These are phyloP conservation scores for Moesziomyces sp. DNA, from an alignment of 1,284 basidiomycete species.

Conservation along the genomic window DNA sequence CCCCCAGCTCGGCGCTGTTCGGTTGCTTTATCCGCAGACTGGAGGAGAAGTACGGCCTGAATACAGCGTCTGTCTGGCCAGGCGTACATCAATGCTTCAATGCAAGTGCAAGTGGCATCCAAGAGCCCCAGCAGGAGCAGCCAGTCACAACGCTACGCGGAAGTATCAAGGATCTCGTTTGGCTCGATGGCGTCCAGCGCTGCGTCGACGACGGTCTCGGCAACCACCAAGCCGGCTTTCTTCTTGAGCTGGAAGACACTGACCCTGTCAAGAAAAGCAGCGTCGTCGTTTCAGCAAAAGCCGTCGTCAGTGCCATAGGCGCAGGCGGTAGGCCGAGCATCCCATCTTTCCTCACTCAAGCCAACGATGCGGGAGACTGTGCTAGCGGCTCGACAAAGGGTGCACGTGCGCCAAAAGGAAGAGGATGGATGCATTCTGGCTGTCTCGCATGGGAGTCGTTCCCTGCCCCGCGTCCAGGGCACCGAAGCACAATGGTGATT, in stretches of 20 bases:
- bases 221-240: constrained; percentile 34
- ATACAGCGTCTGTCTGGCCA: constrained; percentile 21
- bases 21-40: constrained; percentile 49
- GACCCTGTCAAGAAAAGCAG: not conserved
- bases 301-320: constrained; percentile 65
- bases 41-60: constrained; percentile 47
- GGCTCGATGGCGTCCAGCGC: constrained; percentile 31
- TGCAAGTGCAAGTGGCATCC: not conserved
- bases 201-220: constrained; percentile 30
- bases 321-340: constrained; percentile 60
- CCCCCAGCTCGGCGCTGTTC: constrained; percentile 64
- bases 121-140: constrained; percentile 1
- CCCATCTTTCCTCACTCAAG: constrained; percentile 34
- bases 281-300: constrained; percentile 29
- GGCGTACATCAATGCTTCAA: constrained; percentile 14
- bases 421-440: constrained; percentile 64
- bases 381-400: no score
- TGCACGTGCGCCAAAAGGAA: no score
- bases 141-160: constrained; percentile 19
- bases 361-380: not conserved
- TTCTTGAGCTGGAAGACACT: constrained; percentile 25
- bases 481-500: constrained; percentile 48
- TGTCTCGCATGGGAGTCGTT: constrained; percentile 56
- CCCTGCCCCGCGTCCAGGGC: constrained; percentile 18
- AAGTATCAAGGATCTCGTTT: constrained; percentile 24